These are phyloP conservation scores for Phytophthora melonis DNA, from an alignment of 352 stramenopile species.

Conservation along the genomic window DNA sequence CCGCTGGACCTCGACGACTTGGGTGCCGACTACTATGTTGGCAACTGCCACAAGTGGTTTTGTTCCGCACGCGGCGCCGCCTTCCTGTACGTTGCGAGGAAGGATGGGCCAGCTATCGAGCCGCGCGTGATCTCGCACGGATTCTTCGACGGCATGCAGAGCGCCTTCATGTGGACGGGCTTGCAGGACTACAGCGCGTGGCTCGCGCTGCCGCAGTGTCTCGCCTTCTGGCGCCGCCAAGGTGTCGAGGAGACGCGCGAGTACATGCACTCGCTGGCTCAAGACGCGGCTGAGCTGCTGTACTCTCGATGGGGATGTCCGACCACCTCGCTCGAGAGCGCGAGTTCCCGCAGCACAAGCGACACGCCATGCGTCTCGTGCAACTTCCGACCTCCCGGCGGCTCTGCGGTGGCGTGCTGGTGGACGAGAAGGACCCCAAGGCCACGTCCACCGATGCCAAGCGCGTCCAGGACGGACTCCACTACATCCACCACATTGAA, in stretches of 20 bases:
- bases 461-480: slow-evolving; percentile 91
- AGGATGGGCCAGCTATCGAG: slow-evolving; percentile 28
- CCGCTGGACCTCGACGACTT: slow-evolving; percentile 70
- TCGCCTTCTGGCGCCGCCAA: slow-evolving; percentile 86
- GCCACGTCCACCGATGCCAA: slow-evolving; percentile 91
- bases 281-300: slow-evolving; percentile 68
- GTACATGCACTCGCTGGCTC: slow-evolving; percentile 74
- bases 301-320: slow-evolving; percentile 68
- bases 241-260: slow-evolving; percentile 49
- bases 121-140: slow-evolving; percentile 94
- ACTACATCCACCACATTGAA: slow-evolving; percentile 85
- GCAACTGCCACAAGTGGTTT: slow-evolving; percentile 97
- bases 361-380: slow-evolving; percentile 81
- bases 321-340: slow-evolving; percentile 45
- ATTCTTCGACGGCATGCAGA: slow-evolving; percentile 89
- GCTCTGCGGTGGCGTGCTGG: slow-evolving; percentile 55
- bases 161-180: slow-evolving; percentile 94
- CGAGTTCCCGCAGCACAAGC: slow-evolving; percentile 62
- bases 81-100: slow-evolving; percentile 81
- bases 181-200: slow-evolving; percentile 93
- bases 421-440: slow-evolving; percentile 27
- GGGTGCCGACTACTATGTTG: slow-evolving; percentile 93
- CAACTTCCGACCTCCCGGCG: slow-evolving; percentile 53
- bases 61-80: slow-evolving; percentile 89
- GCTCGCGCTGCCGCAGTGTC: slow-evolving; percentile 84